Conservation (phyloP, 345 rosid genomes). For the Clarkia xantiana region DNA sequence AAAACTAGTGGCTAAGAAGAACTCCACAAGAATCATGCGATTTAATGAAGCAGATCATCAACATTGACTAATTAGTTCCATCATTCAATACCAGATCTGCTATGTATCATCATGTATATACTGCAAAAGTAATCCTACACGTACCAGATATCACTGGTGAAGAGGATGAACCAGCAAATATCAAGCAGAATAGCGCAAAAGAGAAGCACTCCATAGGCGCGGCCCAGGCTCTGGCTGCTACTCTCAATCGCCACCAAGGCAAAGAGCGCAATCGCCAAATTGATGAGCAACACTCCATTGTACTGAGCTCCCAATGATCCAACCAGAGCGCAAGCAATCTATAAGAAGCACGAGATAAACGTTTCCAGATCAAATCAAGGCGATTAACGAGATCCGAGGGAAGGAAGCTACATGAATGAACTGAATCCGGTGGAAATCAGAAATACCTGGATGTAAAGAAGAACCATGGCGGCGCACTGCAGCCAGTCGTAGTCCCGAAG, state of each 20-base stretch:
- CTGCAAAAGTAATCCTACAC: neutral
- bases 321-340: constrained; percentile 74
- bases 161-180: constrained; percentile 58
- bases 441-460: constrained; percentile 65
- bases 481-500: constrained; percentile 64
- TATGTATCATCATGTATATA: neutral
- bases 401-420: neutral
- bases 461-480: constrained; percentile 50
- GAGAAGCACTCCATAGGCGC: constrained; percentile 70
- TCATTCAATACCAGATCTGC: neutral
- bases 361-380: no score
- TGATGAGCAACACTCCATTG: constrained; percentile 64
- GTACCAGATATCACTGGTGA: constrained; percentile 56
- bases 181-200: constrained; percentile 50
- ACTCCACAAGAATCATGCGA: no score
- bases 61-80: no score
- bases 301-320: constrained; percentile 78
- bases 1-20: no score
- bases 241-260: constrained; percentile 84
- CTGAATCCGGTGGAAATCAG: neutral
- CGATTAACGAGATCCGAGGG: neutral
- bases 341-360: neutral
- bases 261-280: constrained; percentile 61
- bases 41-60: no score
- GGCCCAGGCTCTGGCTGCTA: constrained; percentile 62